Conservation (phyloP, 2,329 filamentous ascomycete species). For the Hypoxylon sp. region DNA sequence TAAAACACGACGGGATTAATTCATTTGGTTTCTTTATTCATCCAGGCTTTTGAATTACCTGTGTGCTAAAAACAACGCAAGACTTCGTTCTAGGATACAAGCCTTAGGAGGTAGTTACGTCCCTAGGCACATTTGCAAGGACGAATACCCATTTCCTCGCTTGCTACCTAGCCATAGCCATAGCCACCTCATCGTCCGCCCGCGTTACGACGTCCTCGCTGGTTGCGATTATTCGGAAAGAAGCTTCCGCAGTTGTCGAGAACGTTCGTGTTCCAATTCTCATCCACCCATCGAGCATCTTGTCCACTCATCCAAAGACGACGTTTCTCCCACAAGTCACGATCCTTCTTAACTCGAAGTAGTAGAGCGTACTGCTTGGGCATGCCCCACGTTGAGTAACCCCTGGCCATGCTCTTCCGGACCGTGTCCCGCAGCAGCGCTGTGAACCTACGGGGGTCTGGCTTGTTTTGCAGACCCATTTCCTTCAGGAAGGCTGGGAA, state of each 20-base stretch:
- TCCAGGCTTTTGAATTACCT: neutral
- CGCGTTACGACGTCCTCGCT: neutral
- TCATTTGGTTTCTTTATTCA: neutral
- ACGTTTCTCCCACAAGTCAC: conserved; percentile 9
- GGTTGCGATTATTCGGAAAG: conserved; percentile 12
- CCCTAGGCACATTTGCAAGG: neutral
- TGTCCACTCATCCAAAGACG: conserved; percentile 28
- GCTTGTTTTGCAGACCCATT: conserved; percentile 58
- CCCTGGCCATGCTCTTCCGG: conserved; percentile 52
- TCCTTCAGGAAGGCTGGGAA: conserved; percentile 61
- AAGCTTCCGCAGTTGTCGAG: neutral
- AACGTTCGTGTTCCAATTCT: neutral
- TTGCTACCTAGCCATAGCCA: neutral
- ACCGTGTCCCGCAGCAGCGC: conserved; percentile 56
- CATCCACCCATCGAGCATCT: conserved; percentile 10
- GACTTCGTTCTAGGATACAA: neutral
- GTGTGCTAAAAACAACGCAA: neutral
- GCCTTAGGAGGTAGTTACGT: neutral
- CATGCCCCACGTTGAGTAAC: conserved; percentile 54
- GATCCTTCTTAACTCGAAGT: conserved; percentile 44
- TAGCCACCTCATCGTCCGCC: neutral
- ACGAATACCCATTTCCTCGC: neutral
- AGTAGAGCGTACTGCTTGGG: conserved; percentile 35
- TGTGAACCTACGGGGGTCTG: conserved; percentile 52
- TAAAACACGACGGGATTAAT: neutral